phyloP scores from a whole-genome alignment of 768 basidiomycete genomes.

The Termitomyces sp. region DNA sequence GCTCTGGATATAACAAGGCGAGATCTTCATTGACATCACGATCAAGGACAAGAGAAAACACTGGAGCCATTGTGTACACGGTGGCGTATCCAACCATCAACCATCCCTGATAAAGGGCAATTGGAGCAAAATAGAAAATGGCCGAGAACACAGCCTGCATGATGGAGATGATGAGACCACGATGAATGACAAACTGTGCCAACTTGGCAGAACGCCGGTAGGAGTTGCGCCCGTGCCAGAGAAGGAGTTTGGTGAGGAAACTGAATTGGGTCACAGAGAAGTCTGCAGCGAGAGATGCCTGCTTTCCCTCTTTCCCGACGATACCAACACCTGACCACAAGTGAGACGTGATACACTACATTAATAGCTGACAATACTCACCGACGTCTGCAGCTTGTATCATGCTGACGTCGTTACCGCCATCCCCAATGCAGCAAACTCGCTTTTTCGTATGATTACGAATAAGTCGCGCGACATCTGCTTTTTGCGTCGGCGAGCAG shows the following conservation, averaged over 20 bases:
- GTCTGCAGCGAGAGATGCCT: slow-evolving; percentile 97
- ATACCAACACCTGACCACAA: slow-evolving; percentile 77
- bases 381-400: slow-evolving; percentile 99
- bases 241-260: slow-evolving; percentile 87
- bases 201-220: slow-evolving; percentile 97
- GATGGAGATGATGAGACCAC: slow-evolving; percentile 93
- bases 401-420: slow-evolving; percentile 99
- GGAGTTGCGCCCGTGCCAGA: slow-evolving; percentile 99
- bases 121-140: slow-evolving; percentile 92
- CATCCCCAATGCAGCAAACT: slow-evolving; percentile 98
- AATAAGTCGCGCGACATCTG: slow-evolving; percentile 93
- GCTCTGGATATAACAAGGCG: slow-evolving; percentile 91
- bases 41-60: slow-evolving; percentile 95
- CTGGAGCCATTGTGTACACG: slow-evolving; percentile 96
- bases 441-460: slow-evolving; percentile 88
- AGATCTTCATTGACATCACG: slow-evolving; percentile 94
- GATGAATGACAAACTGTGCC: slow-evolving; percentile 97
- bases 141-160: slow-evolving; percentile 97
- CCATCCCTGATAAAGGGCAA: slow-evolving; percentile 98
- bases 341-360: not conserved
- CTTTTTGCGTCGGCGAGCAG: slow-evolving; percentile 98
- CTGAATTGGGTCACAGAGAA: slow-evolving; percentile 98
- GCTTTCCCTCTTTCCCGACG: slow-evolving; percentile 98
- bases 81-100: slow-evolving; percentile 96
- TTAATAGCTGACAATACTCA: slow-evolving; percentile 34